phyloP scores from a whole-genome alignment of 164 flowering plant species.

The Cinnamomum micranthum region DNA sequence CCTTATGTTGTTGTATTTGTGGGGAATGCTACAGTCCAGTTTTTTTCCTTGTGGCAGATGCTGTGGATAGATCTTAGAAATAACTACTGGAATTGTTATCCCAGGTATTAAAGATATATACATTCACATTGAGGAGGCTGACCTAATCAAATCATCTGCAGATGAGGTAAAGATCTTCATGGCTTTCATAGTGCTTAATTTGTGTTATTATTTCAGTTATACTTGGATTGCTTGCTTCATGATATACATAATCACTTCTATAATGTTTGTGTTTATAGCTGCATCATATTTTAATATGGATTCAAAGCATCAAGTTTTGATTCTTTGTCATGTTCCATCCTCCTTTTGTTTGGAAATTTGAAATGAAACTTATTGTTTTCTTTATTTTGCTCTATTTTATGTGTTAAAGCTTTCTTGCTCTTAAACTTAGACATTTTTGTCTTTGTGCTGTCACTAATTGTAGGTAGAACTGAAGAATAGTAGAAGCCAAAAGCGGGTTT shows the following conservation, averaged over 20 bases:
- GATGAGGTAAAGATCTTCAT: conserved; percentile 52
- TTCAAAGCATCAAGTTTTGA: neutral
- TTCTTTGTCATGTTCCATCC: neutral
- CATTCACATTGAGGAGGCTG: conserved; percentile 62
- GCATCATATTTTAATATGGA: neutral
- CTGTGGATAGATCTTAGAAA: neutral
- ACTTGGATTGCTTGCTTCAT: neutral
- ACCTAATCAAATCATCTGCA: conserved; percentile 51
- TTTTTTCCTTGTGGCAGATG: neutral
- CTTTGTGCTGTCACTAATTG: conserved; percentile 20
- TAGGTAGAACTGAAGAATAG: conserved; percentile 89
- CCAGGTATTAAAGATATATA: conserved; percentile 65
- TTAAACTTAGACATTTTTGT: neutral
- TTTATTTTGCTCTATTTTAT: neutral
- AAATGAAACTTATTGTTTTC: no score
- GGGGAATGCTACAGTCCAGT: neutral
- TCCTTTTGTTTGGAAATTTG: neutral
- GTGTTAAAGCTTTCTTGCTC: neutral
- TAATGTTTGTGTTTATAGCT: neutral
- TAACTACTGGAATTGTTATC: conserved; percentile 10
- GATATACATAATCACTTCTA: neutral
- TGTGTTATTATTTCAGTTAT: neutral
- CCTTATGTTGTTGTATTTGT: no score
- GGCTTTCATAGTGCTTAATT: neutral
- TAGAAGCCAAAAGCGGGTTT: conserved; percentile 67